Base-by-base conservation (phyloP, 2,329 filamentous ascomycete species). In the Ophiostoma ips region DNA sequence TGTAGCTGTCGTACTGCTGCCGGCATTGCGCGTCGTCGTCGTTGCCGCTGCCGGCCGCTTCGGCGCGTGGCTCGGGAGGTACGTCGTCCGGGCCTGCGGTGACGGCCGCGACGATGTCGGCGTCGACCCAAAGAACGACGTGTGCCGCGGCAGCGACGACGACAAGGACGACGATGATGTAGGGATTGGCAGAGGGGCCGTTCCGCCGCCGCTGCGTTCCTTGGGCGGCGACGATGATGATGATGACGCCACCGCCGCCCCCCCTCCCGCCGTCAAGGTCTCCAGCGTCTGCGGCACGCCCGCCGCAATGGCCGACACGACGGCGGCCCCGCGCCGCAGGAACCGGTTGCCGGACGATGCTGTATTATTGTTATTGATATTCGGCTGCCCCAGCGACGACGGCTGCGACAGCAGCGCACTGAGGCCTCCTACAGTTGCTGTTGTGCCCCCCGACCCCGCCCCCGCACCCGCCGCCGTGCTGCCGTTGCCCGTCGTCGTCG, bases 291-390 rank as follows among this genome's bases (percentile, higher is more conserved):
- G 71, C 12, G 75, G 71, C 7, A 82, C 67, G 56, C 71, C 77
- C 12, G 72, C 71, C 0, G 73, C 68, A 55, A 81, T 70, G 41
- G 73, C 71, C 6, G 77, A 73, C 2, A 74, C 70, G 19, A 81
- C 62, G 1, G 72, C 74, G 2, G 71, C 79, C 28, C 69, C 68
- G 31, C 76, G 71, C 40, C 71, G 69, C 16, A 79, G 65, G 12
- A 69, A 64, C 3, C 73, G 68, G 40, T 71, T 75, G 21, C 74
- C 77, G 0, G n/a, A n/a, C n/a, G n/a, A n/a, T n/a, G n/a, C n/a
- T n/a, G n/a, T n/a, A n/a, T n/a, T n/a, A n/a, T n/a, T n/a, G n/a
- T n/a, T n/a, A n/a, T n/a, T n/a, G n/a, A n/a, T n/a, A n/a, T n/a
- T 50, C 41, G 5, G 31, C 9, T 13, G 19, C 24, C 4, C 50